Conservation (phyloP, 768 basidiomycete species). For the Cystobasidium ongulense region DNA sequence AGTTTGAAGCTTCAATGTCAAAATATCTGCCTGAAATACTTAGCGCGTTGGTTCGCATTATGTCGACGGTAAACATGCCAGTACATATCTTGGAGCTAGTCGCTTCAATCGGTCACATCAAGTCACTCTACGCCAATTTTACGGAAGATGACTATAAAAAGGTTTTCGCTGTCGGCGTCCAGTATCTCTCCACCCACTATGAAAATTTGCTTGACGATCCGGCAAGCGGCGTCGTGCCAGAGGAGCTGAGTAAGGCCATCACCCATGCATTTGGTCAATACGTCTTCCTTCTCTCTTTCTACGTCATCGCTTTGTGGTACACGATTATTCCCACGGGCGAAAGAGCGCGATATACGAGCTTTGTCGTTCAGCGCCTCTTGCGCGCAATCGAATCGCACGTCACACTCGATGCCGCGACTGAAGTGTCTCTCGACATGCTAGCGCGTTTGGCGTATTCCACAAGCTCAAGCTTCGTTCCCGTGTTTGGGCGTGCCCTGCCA, state of each 20-base stretch:
- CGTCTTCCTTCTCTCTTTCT: constrained; percentile 41
- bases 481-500: constrained; percentile 24
- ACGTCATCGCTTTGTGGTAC: constrained; percentile 81
- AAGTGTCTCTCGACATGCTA: constrained; percentile 97
- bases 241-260: constrained; percentile 48
- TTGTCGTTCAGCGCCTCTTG: constrained; percentile 75
- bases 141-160: constrained; percentile 82
- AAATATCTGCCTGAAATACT: constrained; percentile 70
- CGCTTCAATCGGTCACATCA: constrained; percentile 71
- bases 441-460: constrained; percentile 89
- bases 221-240: constrained; percentile 17
- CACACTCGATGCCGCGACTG: constrained; percentile 75
- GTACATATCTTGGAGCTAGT: constrained; percentile 94
- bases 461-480: constrained; percentile 40
- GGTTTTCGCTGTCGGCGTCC: constrained; percentile 86
- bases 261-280: constrained; percentile 56
- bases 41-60: constrained; percentile 81
- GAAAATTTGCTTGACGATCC: constrained; percentile 37
- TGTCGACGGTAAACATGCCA: constrained; percentile 84
- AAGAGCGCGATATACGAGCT: constrained; percentile 68
- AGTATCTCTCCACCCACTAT: constrained; percentile 81
- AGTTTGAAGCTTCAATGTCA: constrained; percentile 71
- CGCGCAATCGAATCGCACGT: constrained; percentile 69
- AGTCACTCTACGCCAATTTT: constrained; percentile 74
- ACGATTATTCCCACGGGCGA: constrained; percentile 73